Conservation (phyloP, 2,329 filamentous ascomycete genomes). For the Talaromyces sp. region DNA sequence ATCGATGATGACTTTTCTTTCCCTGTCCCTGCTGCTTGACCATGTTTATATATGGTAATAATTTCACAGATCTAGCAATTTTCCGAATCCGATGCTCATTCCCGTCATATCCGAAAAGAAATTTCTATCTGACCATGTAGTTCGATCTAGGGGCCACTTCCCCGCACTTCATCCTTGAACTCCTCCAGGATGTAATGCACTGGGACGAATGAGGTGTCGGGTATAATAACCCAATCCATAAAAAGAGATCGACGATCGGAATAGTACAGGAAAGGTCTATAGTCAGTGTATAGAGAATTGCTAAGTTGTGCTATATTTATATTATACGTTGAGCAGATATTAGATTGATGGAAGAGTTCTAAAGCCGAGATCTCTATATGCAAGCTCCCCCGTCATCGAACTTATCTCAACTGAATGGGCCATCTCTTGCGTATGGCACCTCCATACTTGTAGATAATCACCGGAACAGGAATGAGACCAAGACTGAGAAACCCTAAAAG, state of each 20-base stretch:
- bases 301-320: not conserved
- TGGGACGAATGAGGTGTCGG: not conserved
- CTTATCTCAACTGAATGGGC: constrained; percentile 1
- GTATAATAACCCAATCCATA: not conserved
- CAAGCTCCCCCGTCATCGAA: not conserved
- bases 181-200: not conserved
- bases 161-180: not conserved
- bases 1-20: not conserved
- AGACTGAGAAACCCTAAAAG: constrained; percentile 59
- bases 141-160: not conserved
- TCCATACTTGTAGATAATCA: constrained; percentile 37
- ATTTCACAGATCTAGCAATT: not conserved
- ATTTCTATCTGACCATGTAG: not conserved
- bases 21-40: not conserved
- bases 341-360: not conserved
- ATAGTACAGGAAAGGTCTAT: not conserved
- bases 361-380: not conserved
- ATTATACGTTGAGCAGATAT: not conserved
- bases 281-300: not conserved
- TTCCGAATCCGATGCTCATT: not conserved
- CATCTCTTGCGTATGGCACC: constrained; percentile 33
- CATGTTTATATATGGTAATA: not conserved
- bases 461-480: constrained; percentile 45
- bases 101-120: not conserved
- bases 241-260: not conserved